Conservation (phyloP, 306 rosid species). For the Astragalus glycyphyllos region DNA sequence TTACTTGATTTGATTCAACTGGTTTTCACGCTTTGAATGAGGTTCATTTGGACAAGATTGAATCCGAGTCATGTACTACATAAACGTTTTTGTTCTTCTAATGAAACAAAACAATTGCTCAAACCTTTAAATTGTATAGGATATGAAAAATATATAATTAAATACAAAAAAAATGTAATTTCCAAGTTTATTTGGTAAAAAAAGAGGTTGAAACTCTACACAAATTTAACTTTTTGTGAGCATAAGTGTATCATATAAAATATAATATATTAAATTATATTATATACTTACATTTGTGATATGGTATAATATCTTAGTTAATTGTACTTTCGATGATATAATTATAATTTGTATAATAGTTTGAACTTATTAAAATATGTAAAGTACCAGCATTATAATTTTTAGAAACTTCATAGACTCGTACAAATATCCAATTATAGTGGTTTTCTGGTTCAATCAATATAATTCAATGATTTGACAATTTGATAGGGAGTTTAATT, state of each 20-base stretch:
- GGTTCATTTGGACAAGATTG: no score
- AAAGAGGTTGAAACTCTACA: background rate
- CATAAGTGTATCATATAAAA: no score
- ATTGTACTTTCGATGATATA: background rate
- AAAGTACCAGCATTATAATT: background rate
- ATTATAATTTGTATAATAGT: slow-evolving; percentile 15
- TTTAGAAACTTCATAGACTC: slow-evolving; percentile 1
- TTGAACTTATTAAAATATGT: slow-evolving; percentile 9
- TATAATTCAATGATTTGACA: background rate
- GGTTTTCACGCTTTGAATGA: no score
- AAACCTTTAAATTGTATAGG: no score
- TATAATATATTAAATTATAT: background rate
- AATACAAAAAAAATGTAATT: no score
- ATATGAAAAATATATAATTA: no score
- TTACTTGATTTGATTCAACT: no score
- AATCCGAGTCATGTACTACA: no score
- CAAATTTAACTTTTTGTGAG: no score
- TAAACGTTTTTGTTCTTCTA: no score
- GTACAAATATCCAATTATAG: slow-evolving; percentile 1
- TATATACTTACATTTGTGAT: slow-evolving; percentile 2
- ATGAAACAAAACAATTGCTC: no score
- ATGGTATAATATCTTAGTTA: background rate
- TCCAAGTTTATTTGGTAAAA: background rate
- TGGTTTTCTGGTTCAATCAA: slow-evolving; percentile 1
- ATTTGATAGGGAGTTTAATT: slow-evolving; percentile 7